Percentiles rank a stretch among this genome's conserved stretches.
phyloP scores from a whole-genome alignment of 805 yeast species.

The Suhomyces faveliae region DNA sequence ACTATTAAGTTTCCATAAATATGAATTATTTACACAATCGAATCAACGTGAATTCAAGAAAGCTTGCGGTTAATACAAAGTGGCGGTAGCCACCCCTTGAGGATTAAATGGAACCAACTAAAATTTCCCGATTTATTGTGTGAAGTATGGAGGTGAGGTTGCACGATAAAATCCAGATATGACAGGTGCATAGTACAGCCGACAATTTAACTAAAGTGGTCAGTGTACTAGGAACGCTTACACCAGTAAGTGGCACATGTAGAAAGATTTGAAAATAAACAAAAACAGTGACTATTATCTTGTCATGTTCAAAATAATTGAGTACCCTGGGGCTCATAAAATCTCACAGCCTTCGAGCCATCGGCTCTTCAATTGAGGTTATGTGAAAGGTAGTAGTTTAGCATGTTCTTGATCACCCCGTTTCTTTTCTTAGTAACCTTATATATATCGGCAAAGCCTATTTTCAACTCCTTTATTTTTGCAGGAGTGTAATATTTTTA shows the following conservation, averaged over 20 bases:
- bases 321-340: neutral
- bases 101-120: neutral
- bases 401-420: neutral
- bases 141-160: neutral
- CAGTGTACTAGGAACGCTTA: neutral
- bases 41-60: neutral
- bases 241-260: neutral
- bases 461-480: neutral
- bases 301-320: neutral
- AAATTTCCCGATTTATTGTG: neutral
- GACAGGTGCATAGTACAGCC: neutral
- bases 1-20: neutral
- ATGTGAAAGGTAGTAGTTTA: neutral
- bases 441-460: neutral
- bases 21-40: neutral
- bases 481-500: neutral
- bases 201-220: neutral
- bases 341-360: neutral
- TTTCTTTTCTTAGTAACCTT: neutral
- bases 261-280: neutral
- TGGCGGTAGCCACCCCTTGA: conserved; percentile 2
- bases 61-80: neutral
- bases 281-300: neutral
- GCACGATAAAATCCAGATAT: neutral
- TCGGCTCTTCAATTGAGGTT: neutral